Evolutionary conservation across 371 early-diverging fungal genomes (phyloP), one percentile per base, ranked within the genome.

Genomic region (Parasitella parasitica): DNA sequence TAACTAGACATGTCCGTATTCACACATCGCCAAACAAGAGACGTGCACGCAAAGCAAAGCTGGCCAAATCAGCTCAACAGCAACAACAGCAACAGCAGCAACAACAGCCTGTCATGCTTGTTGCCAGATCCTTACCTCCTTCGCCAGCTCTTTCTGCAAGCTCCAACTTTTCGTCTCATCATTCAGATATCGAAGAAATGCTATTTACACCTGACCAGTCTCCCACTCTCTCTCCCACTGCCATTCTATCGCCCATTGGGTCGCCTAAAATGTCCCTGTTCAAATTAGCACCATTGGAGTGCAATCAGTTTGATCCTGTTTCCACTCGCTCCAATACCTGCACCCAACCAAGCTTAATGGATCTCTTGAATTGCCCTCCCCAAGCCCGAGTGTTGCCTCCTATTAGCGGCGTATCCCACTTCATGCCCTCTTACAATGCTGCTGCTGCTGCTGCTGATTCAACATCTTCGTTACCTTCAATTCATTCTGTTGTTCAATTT

Each of bases 1-100:
- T 97, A 43, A 90, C 91, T 41, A 82, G 91, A 36, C 95, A 95
- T 80, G 84, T 85, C 66, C 87, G 88, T 59, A 91, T 90, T 59
- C 92, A 91, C 70, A 80, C 81, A 12, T 77, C 79, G 15, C 81
- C 78, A 0, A 65, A 69, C 51, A 66, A 69, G 41, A 66, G 70
- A 61, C 64, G 82, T 16, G 67, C 60, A 3, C 66, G 64, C 8
- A 68, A 69, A 57, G 61, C 26, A 9, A 63, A 52, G 9, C 16
- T 18, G 11, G 34, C 27, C 39, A 35, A 61, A 38, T n/a, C 64
- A 24, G 46, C 57, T 22, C 66, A 55, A 51, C 67, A 63, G 16
- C 49, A 59, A 4, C 57, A 63, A 36, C 59, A 58, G 12, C 49
- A 61, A 12, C 51, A 59, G 54, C 52, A 24, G 16, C 64, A 63